Evolutionary conservation across 257 asterid species (phyloP).

Genomic region (Scutellaria galericulata): DNA sequence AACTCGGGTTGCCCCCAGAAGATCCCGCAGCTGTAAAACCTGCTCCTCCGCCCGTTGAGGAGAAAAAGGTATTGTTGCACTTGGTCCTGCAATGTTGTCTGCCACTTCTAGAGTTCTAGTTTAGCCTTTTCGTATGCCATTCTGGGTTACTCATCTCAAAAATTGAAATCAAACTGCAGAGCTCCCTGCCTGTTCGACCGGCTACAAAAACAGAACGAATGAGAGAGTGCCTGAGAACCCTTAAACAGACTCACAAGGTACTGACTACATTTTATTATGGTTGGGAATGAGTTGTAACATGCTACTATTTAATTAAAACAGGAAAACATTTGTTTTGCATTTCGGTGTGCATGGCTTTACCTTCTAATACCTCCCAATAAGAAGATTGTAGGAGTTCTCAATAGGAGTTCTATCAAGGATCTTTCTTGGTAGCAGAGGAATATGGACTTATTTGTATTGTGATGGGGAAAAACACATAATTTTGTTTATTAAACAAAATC

Average conservation of each 20-base stretch:
- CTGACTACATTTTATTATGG: conserved; percentile 30
- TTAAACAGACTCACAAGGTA: conserved; percentile 91
- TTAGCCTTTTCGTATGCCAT: conserved; percentile 17
- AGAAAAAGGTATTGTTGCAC: conserved; percentile 63
- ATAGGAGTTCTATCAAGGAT: conserved; percentile 1
- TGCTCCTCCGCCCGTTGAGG: conserved; percentile 84
- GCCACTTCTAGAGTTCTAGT: conserved; percentile 21
- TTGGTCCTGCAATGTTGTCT: conserved; percentile 20
- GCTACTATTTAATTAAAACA: conserved; percentile 7
- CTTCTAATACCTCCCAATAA: not conserved
- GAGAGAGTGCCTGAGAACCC: conserved; percentile 92
- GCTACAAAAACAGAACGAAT: conserved; percentile 93
- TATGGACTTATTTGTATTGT: conserved; percentile 8
- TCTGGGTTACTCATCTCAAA: conserved; percentile 32
- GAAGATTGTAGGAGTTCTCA: conserved; percentile 8
- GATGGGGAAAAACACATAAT: conserved; percentile 2
- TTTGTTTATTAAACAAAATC: conserved; percentile 10
- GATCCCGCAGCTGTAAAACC: conserved; percentile 70
- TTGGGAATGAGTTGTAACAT: conserved; percentile 8
- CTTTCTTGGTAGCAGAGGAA: conserved; percentile 1
- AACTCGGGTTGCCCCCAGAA: conserved; percentile 89
- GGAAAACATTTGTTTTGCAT: not conserved
- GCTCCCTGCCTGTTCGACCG: conserved; percentile 82
- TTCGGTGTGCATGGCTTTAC: conserved; percentile 9
- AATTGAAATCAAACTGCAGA: conserved; percentile 50